Evolutionary conservation across 495 filamentous ascomycete species (phyloP), one percentile per base, ranked within the genome.

Genomic region (Podospora bellae-mahoneyi): DNA sequence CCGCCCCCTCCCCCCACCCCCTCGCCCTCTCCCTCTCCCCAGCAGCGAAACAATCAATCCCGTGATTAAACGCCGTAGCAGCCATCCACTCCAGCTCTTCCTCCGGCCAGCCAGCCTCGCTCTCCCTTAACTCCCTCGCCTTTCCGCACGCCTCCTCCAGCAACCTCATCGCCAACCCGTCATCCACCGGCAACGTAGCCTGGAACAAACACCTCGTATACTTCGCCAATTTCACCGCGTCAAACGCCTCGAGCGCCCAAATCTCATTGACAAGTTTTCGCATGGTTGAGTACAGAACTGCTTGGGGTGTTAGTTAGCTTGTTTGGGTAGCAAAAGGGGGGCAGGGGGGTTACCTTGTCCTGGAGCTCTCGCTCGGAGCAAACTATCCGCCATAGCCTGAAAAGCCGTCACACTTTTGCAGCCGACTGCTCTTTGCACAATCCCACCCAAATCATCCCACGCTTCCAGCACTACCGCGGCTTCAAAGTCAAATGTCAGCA

Each of bases 41-140:
- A 3, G 71, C 74, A 16, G 86, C 79, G 68, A 91, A 93, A 57
- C 89, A 86, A 68, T 95, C 92, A 23, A 93, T 84, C 0, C 89
- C 89, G 56, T 84, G 86, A 69, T 96, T 96, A 81, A 95, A 97
- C 0, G 89, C 78, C 2, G 84, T 87, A 0, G 86, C 86, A 0
- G 88, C 88, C 32, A 97, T 85, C 89, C 91, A 94, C 71, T 91
- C 87, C 2, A 97, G 78, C 69, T 97, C 93, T 6, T 86, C 84
- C 10, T 77, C 67, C 4, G 91, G 91, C 73, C 92, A 96, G 3
- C 73, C 73, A 15, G 83, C 75, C 15, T 80, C 69, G 61, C 68
- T 77, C 62, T 78, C 71, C 4, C 75, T 73, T 19, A 81, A 70
- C 27, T 82, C 77, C 28, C 79, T 74, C 0, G 84, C 85, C 28